Evolutionary conservation across 176 grass and related monocot species (phyloP), one percentile per base, ranked within the genome.

Genomic region (Areca catechu): DNA sequence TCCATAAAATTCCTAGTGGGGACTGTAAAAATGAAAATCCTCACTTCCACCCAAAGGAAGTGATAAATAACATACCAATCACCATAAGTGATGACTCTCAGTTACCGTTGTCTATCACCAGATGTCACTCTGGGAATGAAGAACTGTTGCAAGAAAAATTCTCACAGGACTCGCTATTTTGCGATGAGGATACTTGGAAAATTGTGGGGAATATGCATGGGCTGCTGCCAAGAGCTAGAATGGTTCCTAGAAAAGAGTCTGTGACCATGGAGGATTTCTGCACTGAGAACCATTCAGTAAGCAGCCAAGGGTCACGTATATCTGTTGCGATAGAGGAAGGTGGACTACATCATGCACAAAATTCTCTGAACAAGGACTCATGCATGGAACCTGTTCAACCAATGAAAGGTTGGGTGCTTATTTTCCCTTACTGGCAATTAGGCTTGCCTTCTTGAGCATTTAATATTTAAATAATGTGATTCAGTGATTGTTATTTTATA

Each of bases 181-280:
- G 43, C 71, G 79, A 79, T 56, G 77, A 74, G 15, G 69, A 77
- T 29, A 49, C 65, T 24, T 53, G 66, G 63, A 80, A 76, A 74
- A 27, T 62, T 34, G 21, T 70, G 24, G 49, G 52, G 28, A 81
- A 77, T 82, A 58, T 52, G 27, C 71, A 77, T 71, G 66, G 24
- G 4, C 59, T 89, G 30, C 88, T 88, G 64, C 81, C 88, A 47
- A 98, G 88, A 77, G 84, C 94, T 58, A 93, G 77, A 76, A 82
- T 73, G 56, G 63, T 89, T 75, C 74, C 94, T 52, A 85, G 77
- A 66, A 85, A 78, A 66, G 88, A 98, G 37, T 81, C 85, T 25
- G 83, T 80, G 62, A 85, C 69, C 16, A 82, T 76, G 34, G 85
- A 76, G 55, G 84, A 88, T 27, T 71, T 76, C 5, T 70, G 65